A percentile compares a stretch with the other conserved stretches of the same genome.
These are phyloP conservation scores for Triticum urartu DNA, from an alignment of 176 grass and related monocot species.

Conservation along the genomic window DNA sequence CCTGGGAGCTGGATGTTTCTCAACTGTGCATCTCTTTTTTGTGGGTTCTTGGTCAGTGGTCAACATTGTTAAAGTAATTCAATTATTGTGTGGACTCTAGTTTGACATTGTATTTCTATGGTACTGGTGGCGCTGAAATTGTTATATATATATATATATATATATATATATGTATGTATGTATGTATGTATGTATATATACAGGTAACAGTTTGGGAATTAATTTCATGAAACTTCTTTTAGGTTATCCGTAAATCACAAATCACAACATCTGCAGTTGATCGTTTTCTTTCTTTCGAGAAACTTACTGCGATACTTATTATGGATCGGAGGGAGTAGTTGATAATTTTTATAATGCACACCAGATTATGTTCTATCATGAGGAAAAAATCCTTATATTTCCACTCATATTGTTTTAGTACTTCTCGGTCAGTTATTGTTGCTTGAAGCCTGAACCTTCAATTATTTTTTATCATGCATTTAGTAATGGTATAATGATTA, in stretches of 20 bases:
- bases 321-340: not conserved
- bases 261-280: not conserved
- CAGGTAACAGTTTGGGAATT: not conserved
- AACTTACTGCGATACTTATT: not conserved
- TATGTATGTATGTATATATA: not conserved
- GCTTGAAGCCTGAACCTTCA: not conserved
- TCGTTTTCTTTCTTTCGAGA: slow-evolving; percentile 3
- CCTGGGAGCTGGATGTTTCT: not conserved
- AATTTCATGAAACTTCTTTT: not conserved
- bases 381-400: slow-evolving; percentile 23
- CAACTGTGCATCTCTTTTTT: not conserved
- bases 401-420: not conserved
- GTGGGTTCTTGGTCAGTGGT: not conserved
- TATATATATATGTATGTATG: too few species aligned
- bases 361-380: not conserved
- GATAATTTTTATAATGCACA: not conserved
- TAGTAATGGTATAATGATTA: not conserved
- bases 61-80: not conserved
- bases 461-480: not conserved
- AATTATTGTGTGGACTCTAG: not conserved
- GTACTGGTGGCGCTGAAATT: not conserved
- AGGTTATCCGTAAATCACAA: slow-evolving; percentile 8
- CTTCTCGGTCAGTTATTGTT: slow-evolving; percentile 1
- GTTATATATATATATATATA: not conserved
- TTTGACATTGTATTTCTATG: not conserved